phyloP scores from a whole-genome alignment of 768 basidiomycete genomes.

The Daedalea quercina region DNA sequence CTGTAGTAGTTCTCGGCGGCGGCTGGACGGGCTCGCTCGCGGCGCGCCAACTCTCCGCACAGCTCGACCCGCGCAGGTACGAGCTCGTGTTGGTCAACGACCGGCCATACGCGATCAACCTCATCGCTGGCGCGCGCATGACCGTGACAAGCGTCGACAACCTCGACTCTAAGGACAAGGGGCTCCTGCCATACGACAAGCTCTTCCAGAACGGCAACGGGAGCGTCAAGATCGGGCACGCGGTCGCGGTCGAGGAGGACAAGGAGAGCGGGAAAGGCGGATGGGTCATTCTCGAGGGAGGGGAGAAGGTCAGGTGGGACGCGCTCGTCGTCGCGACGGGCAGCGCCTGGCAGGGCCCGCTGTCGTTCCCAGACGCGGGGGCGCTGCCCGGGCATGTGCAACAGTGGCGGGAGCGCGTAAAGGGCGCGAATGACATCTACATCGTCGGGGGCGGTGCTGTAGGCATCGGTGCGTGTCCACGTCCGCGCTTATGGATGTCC shows the following conservation, averaged over 20 bases:
- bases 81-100: constrained; percentile 49
- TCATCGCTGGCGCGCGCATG: constrained; percentile 48
- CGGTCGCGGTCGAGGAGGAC: constrained; percentile 29
- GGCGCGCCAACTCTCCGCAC: constrained; percentile 41
- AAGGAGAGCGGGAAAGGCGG: constrained; percentile 28
- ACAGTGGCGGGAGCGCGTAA: constrained; percentile 25
- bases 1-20: constrained; percentile 49
- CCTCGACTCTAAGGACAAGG: constrained; percentile 36
- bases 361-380: constrained; percentile 34
- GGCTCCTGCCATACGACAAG: constrained; percentile 46
- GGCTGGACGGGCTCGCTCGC: constrained; percentile 44
- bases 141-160: constrained; percentile 37
- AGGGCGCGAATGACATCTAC: constrained; percentile 25
- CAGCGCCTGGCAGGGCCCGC: constrained; percentile 42
- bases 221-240: constrained; percentile 25
- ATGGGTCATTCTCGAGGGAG: constrained; percentile 42
- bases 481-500: background rate
- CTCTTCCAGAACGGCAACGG: constrained; percentile 43
- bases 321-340: constrained; percentile 58
- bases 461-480: constrained; percentile 32
- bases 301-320: constrained; percentile 44
- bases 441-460: constrained; percentile 33
- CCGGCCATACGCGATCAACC: constrained; percentile 42
- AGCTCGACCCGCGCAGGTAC: constrained; percentile 40
- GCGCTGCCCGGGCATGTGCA: constrained; percentile 12